Evolutionary conservation across 2,329 filamentous ascomycete genomes (phyloP), one percentile per base, ranked within the genome.

Genomic region (Penicillium aurantiogriseum): DNA sequence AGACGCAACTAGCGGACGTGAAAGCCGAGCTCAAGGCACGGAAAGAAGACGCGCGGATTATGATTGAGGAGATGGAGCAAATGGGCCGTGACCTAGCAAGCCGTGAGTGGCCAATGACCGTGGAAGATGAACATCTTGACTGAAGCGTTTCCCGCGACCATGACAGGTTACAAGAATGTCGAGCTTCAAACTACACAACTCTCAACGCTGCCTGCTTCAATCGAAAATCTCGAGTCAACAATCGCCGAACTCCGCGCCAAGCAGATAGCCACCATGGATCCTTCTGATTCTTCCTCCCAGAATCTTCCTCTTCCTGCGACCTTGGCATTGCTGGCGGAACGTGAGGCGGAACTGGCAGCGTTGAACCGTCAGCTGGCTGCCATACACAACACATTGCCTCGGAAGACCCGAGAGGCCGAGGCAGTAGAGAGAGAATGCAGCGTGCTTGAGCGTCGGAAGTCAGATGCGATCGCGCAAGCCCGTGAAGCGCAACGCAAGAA

Each of bases 11-110:
- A 17, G 81, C 81, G 4, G 83, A 85, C 13, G 80, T 85, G 56
- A 97, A 97, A 73, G 85, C 85, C 17, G 83, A 85, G 48, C 81
- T 97, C 35, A 91, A 94, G 72, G 83, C 84, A 42, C 86, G 90
- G 68, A 97, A 97, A 77, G 81, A 83, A 17, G 88, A 92, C 59
- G 91, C 96, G 2, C 85, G 85, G 11, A 81, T 84, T 40, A 84
- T 93, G 79, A 86, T 95, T 17, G 76, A 80, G 23, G 86, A 89
- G 59, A 82, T 97, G 64, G 91, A 95, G 47, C 83, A 84, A 57
- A 77, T 88, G 36, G 84, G 88, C 42, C 79, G 85, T 48, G 83
- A 88, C 66, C 69, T 92, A 39, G 87, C 88, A 73, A 83, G 60
- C 54, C 74, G 78, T 82, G 67, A 71, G 78, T 74, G 4, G 8